Conservation (phyloP, 2,329 filamentous ascomycete species). For the Penicillium sp. region DNA sequence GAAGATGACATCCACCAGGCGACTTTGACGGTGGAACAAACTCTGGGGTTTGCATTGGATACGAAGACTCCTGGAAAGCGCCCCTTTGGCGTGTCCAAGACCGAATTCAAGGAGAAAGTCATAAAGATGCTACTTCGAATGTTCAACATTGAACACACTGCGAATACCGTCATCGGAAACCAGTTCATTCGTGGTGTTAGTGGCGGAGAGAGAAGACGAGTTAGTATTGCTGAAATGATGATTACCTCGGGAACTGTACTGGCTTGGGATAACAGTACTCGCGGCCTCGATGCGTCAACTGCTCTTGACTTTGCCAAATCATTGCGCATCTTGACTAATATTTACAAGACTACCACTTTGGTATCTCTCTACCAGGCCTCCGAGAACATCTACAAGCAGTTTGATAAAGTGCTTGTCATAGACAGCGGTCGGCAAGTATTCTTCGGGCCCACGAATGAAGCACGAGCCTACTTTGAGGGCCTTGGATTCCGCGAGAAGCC, state of each 20-base stretch:
- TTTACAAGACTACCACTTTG: slow-evolving; percentile 78
- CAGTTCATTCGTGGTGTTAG: slow-evolving; percentile 74
- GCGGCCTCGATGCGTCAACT: slow-evolving; percentile 64
- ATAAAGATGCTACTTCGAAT: slow-evolving; percentile 73
- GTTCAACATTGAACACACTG: slow-evolving; percentile 90
- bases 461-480: slow-evolving; percentile 68
- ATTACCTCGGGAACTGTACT: slow-evolving; percentile 66
- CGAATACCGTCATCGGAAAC: slow-evolving; percentile 78
- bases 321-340: slow-evolving; percentile 73
- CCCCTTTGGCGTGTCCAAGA: slow-evolving; percentile 66
- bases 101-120: slow-evolving; percentile 71
- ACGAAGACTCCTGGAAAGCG: slow-evolving; percentile 79
- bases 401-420: slow-evolving; percentile 81
- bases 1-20: slow-evolving; percentile 83
- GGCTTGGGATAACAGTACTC: slow-evolving; percentile 71
- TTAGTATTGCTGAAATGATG: slow-evolving; percentile 80
- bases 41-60: slow-evolving; percentile 76
- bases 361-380: slow-evolving; percentile 83
- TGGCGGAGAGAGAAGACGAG: slow-evolving; percentile 68
- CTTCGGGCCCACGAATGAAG: slow-evolving; percentile 65
- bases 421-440: slow-evolving; percentile 71
- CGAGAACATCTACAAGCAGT: slow-evolving; percentile 72
- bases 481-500: slow-evolving; percentile 71
- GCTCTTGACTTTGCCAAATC: slow-evolving; percentile 65
- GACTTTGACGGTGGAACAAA: slow-evolving; percentile 82